A percentile compares a stretch with the other conserved stretches of the same genome.
Conservation (phyloP, 345 rosid genomes). For the Melastoma malabathricum region DNA sequence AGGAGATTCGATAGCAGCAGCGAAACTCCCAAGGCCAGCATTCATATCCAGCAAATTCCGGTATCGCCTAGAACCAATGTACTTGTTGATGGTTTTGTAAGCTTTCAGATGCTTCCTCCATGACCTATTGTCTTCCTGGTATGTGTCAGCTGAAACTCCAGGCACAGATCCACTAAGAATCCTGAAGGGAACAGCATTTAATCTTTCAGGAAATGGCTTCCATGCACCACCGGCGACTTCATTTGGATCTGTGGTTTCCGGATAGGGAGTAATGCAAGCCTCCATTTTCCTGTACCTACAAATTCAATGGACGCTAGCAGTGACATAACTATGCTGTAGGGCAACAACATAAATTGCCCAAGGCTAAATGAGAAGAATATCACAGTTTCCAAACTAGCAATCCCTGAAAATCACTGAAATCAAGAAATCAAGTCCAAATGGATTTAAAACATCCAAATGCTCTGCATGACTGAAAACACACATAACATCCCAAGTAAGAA, state of each 20-base stretch:
- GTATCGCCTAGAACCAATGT: conserved; percentile 42
- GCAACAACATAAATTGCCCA: too few relatives aligned
- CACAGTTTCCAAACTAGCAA: too few relatives aligned
- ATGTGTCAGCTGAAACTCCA: conserved; percentile 32
- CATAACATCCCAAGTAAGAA: too few relatives aligned
- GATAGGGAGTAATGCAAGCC: conserved; percentile 48
- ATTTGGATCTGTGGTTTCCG: conserved; percentile 25
- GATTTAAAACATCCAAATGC: too few relatives aligned
- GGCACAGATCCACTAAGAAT: conserved; percentile 33
- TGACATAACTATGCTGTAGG: too few relatives aligned
- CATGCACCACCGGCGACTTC: conserved; percentile 30
- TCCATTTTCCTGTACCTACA: conserved; percentile 60
- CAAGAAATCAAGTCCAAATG: too few relatives aligned
- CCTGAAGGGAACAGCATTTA: conserved; percentile 38
- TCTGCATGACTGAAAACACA: too few relatives aligned
- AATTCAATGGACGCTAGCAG: conserved; percentile 1
- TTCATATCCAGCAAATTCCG: conserved; percentile 68
- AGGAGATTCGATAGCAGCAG: conserved; percentile 51
- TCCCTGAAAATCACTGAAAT: too few relatives aligned
- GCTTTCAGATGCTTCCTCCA: conserved; percentile 53
- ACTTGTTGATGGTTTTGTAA: conserved; percentile 42
- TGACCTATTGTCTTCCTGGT: conserved; percentile 26
- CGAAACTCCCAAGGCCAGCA: conserved; percentile 64
- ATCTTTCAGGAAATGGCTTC: conserved; percentile 47
- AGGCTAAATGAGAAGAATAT: too few relatives aligned